Evolutionary conservation across 169 alveolate species (phyloP).

Genomic region (Perkinsus olseni): DNA sequence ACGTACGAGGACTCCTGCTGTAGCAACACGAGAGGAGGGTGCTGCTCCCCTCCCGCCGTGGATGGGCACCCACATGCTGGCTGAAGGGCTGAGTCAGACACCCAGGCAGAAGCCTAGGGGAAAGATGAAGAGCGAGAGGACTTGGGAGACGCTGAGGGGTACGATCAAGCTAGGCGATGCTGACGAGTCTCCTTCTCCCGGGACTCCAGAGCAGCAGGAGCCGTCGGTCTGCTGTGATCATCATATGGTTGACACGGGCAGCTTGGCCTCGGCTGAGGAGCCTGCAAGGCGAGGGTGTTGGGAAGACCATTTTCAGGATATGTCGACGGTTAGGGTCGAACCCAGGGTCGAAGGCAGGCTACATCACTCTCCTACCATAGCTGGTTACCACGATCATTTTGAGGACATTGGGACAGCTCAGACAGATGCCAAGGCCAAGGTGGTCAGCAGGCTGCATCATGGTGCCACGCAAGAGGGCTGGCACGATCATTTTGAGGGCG

Average conservation of each 20-base stretch:
- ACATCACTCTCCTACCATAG: not conserved
- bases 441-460: not conserved
- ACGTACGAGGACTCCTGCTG: too few species aligned
- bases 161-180: not conserved
- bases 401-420: not conserved
- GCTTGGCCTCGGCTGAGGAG: not conserved
- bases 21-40: too few species aligned
- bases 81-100: not conserved
- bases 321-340: not conserved
- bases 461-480: not conserved
- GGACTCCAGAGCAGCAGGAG: too few species aligned
- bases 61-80: not conserved
- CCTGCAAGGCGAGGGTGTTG: not conserved
- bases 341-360: not conserved
- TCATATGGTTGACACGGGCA: too few species aligned
- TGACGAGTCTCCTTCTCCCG: not conserved
- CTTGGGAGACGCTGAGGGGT: not conserved
- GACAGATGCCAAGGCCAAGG: not conserved
- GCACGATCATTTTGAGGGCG: not conserved
- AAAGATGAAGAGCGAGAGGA: not conserved
- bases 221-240: too few species aligned
- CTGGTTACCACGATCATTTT: not conserved
- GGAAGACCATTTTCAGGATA: not conserved
- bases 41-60: not conserved
- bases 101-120: not conserved